Percentiles rank a stretch among this genome's conserved stretches.
These are phyloP conservation scores for Beta vulgaris DNA, from an alignment of 148 eudicot species.

Conservation along the genomic window DNA sequence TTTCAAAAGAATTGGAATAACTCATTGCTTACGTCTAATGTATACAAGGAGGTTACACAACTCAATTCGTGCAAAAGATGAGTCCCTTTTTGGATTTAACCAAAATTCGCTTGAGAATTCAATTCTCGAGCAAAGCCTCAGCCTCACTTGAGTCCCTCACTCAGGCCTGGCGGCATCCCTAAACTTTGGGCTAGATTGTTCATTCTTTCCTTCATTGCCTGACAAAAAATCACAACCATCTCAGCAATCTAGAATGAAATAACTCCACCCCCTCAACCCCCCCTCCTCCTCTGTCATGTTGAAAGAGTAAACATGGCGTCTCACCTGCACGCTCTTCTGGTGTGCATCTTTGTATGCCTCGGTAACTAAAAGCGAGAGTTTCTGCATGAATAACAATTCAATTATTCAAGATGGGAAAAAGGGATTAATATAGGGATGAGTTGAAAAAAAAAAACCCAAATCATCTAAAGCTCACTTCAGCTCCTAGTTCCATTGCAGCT, in stretches of 20 bases:
- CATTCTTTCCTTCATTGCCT: slow-evolving; percentile 94
- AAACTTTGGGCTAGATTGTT: slow-evolving; percentile 76
- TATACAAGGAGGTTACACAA: slow-evolving; percentile 18
- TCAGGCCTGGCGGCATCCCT: slow-evolving; percentile 82
- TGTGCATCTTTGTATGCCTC: slow-evolving; percentile 98
- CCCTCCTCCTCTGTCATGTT: neutral
- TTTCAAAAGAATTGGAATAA: slow-evolving; percentile 17
- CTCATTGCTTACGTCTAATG: slow-evolving; percentile 14
- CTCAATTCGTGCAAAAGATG: slow-evolving; percentile 19
- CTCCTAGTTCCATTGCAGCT: slow-evolving; percentile 91
- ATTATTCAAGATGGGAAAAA: neutral
- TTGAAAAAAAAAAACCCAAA: neutral
- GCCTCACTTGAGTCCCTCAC: slow-evolving; percentile 52
- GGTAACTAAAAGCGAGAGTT: slow-evolving; percentile 74
- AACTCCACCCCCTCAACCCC: neutral
- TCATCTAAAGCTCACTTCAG: slow-evolving; percentile 49
- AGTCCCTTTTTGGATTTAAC: neutral
- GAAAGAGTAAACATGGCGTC: slow-evolving; percentile 21
- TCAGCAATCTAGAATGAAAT: neutral
- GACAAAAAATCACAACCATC: slow-evolving; percentile 1
- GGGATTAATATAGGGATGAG: neutral
- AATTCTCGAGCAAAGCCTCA: neutral
- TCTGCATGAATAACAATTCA: slow-evolving; percentile 36
- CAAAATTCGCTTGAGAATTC: neutral
- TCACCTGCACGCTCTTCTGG: slow-evolving; percentile 83